A percentile compares a stretch with the other conserved stretches of the same genome.
These are phyloP conservation scores for Phytophthora sp. DNA, from an alignment of 352 stramenopile genomes.

Conservation along the genomic window DNA sequence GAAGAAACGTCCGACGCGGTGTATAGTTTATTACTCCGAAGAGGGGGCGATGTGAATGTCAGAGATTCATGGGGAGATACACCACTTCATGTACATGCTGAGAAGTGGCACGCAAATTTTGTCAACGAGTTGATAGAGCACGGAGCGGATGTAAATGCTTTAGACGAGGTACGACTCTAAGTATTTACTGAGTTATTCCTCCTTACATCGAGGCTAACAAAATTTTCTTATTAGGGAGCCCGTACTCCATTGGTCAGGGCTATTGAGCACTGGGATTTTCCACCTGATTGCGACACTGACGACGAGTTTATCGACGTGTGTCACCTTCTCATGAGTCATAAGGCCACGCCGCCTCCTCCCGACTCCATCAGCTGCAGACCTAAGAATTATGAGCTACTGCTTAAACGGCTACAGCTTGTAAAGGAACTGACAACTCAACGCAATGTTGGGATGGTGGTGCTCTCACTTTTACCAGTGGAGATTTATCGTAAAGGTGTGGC, in stretches of 20 bases:
- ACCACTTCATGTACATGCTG: slow-evolving; percentile 30
- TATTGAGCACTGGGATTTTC: slow-evolving; percentile 26
- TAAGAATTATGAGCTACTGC: slow-evolving; percentile 17
- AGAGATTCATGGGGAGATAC: slow-evolving; percentile 33
- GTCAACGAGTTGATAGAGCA: slow-evolving; percentile 26
- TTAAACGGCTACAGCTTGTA: slow-evolving; percentile 23
- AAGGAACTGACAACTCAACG: slow-evolving; percentile 32
- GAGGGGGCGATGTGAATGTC: slow-evolving; percentile 27
- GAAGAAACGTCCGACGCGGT: slow-evolving; percentile 30
- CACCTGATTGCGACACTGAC: slow-evolving; percentile 26
- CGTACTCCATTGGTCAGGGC: slow-evolving; percentile 23
- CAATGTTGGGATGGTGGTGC: slow-evolving; percentile 19
- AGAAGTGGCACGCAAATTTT: slow-evolving; percentile 30
- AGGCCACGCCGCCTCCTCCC: slow-evolving; percentile 6
- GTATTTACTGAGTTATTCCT: no score
- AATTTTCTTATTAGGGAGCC: slow-evolving; percentile 20
- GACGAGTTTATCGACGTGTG: slow-evolving; percentile 39
- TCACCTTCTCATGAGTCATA: slow-evolving; percentile 34
- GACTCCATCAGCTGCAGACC: not conserved
- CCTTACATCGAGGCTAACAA: no score
- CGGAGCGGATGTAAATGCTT: slow-evolving; percentile 31
- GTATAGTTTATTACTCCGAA: slow-evolving; percentile 26
- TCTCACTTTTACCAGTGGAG: slow-evolving; percentile 31
- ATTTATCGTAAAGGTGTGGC: slow-evolving; percentile 27
- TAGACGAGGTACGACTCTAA: slow-evolving; percentile 27